Evolutionary conservation across 2,329 filamentous ascomycete genomes (phyloP).

Genomic region (Furcasterigmium furcatum): DNA sequence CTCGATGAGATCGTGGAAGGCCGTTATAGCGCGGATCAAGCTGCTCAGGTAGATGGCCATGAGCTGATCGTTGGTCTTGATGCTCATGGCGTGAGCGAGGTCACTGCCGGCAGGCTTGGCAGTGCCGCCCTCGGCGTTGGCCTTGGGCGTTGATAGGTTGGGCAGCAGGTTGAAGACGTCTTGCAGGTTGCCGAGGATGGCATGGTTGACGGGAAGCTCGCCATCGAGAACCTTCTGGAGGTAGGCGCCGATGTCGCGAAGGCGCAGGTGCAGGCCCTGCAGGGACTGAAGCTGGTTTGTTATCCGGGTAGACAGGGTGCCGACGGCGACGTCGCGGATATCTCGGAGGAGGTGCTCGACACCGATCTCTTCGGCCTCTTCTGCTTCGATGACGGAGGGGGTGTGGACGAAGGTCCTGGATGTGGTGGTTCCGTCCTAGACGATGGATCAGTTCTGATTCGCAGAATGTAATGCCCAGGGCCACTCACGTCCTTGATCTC

Average conservation of each 20-base stretch:
- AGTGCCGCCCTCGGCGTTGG: slow-evolving; percentile 47
- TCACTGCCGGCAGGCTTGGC: slow-evolving; percentile 67
- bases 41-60: slow-evolving; percentile 98
- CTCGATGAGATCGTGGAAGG: slow-evolving; percentile 98
- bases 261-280: slow-evolving; percentile 88
- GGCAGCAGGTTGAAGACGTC: slow-evolving; percentile 98
- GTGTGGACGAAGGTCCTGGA: slow-evolving; percentile 98
- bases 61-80: slow-evolving; percentile 98
- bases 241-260: slow-evolving; percentile 94
- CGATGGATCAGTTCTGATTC: slow-evolving; percentile 6
- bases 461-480: neutral
- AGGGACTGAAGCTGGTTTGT: slow-evolving; percentile 97
- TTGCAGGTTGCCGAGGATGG: slow-evolving; percentile 96
- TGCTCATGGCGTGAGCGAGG: slow-evolving; percentile 91
- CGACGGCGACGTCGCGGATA: slow-evolving; percentile 96
- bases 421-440: slow-evolving; percentile 91
- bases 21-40: slow-evolving; percentile 94
- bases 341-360: slow-evolving; percentile 97
- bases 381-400: slow-evolving; percentile 95
- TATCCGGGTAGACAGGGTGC: slow-evolving; percentile 92
- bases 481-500: slow-evolving; percentile 94
- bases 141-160: slow-evolving; percentile 83
- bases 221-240: slow-evolving; percentile 93
- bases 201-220: slow-evolving; percentile 92
- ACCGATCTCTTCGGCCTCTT: slow-evolving; percentile 98